These are phyloP conservation scores for Sphagnum fallax DNA, from an alignment of 228 moss, liverwort and hornwort genomes.

Conservation along the genomic window DNA sequence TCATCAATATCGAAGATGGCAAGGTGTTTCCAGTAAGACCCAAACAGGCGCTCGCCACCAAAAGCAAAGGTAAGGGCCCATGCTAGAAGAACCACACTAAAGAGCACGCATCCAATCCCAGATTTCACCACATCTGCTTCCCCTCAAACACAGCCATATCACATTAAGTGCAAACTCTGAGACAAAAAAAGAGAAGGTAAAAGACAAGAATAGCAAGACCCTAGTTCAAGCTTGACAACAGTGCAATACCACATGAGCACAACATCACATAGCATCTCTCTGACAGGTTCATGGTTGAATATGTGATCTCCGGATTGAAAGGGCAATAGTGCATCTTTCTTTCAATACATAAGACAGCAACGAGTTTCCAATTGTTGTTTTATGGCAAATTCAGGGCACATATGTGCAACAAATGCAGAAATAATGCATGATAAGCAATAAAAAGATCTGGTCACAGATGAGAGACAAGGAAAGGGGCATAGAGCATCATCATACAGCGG, in stretches of 20 bases:
- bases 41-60: slow-evolving; percentile 67
- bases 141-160: not conserved
- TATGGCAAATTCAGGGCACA: not conserved
- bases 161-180: not conserved
- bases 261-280: no score
- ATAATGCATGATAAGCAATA: not conserved
- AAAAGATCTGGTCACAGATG: not conserved
- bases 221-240: not conserved
- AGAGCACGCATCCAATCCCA: slow-evolving; percentile 48
- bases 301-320: no score
- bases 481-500: slow-evolving; percentile 35
- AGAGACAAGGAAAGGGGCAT: not conserved
- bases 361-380: not conserved
- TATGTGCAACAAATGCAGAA: not conserved
- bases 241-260: not conserved
- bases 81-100: slow-evolving; percentile 34
- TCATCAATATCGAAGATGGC: slow-evolving; percentile 72
- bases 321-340: not conserved
- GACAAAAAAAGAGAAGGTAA: not conserved
- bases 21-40: slow-evolving; percentile 65
- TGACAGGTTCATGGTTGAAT: no score
- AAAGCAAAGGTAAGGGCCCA: slow-evolving; percentile 72
- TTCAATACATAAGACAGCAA: not conserved
- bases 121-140: slow-evolving; percentile 61
- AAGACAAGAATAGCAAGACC: not conserved